phyloP scores from a whole-genome alignment of 805 yeast species.

The Maudiozyma bulderi region DNA sequence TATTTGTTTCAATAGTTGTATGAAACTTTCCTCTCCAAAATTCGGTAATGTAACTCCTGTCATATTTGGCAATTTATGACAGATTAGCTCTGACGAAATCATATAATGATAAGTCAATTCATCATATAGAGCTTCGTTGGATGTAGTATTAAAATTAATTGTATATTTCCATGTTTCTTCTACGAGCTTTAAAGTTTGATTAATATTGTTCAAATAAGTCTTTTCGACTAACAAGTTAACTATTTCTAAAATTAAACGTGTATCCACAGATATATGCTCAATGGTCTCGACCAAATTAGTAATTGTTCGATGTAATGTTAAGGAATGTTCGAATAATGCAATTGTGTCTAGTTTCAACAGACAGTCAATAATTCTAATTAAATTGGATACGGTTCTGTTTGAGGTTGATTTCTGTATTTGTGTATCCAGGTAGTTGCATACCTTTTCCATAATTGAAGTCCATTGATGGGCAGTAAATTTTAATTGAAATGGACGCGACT shows the following conservation, averaged over 20 bases:
- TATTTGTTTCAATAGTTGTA: conserved; percentile 9
- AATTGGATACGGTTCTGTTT: conserved; percentile 23
- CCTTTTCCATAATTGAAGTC: conserved; percentile 13
- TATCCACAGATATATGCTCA: conserved; percentile 23
- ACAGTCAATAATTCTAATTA: conserved; percentile 17
- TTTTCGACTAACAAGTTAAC: conserved; percentile 37
- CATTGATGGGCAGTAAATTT: conserved; percentile 21
- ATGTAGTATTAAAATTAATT: conserved; percentile 31
- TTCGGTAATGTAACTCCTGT: conserved; percentile 9
- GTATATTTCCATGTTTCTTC: conserved; percentile 32
- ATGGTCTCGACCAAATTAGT: conserved; percentile 14
- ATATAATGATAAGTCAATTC: conserved; percentile 40
- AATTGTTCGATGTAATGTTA: conserved; percentile 13
- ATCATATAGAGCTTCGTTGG: conserved; percentile 33
- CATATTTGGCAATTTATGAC: conserved; percentile 16
- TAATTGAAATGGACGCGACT: conserved; percentile 15
- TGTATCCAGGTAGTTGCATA: conserved; percentile 7
- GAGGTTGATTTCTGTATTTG: conserved; percentile 7
- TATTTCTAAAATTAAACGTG: conserved; percentile 33
- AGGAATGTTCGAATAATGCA: conserved; percentile 13
- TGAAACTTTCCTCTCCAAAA: background rate
- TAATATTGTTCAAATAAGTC: conserved; percentile 9
- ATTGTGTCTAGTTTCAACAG: conserved; percentile 21
- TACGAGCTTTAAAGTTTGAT: conserved; percentile 24
- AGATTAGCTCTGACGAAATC: conserved; percentile 34